These are phyloP conservation scores for Vitis rupestris DNA, from an alignment of 164 flowering plant genomes.

Conservation along the genomic window DNA sequence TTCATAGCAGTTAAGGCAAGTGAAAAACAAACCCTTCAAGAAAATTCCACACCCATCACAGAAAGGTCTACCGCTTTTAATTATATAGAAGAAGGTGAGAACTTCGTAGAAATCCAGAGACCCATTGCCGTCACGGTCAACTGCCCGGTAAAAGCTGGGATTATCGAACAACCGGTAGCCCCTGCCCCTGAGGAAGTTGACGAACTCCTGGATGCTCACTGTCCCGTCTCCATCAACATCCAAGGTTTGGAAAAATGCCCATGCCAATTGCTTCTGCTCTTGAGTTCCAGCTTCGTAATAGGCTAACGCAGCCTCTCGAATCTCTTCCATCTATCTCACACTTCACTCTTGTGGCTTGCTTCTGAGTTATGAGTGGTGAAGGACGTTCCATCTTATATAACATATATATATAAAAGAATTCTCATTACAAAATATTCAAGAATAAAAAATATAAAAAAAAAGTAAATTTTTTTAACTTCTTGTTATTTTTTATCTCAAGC, in stretches of 20 bases:
- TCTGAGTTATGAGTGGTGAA: no score
- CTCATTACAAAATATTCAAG: no score
- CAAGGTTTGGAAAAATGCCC: background rate
- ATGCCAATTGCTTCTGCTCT: no score
- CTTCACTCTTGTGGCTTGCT: no score
- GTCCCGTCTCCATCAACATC: background rate
- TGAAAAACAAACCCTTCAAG: background rate
- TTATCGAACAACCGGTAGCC: background rate
- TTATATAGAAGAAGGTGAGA: slow-evolving; percentile 1
- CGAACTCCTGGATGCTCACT: background rate
- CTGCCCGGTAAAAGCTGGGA: background rate
- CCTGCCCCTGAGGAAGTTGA: background rate
- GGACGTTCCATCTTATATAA: no score
- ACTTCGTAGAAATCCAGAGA: slow-evolving; percentile 4
- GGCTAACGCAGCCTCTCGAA: no score
- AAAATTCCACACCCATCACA: background rate
- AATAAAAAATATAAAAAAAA: no score
- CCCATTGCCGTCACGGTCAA: slow-evolving; percentile 3
- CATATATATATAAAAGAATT: no score
- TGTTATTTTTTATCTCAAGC: no score
- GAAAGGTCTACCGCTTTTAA: background rate
- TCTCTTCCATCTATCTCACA: no score
- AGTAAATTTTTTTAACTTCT: no score
- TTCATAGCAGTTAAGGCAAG: slow-evolving; percentile 6
- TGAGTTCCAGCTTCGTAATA: no score